phyloP scores from a whole-genome alignment of 306 rosid genomes.

The Glycyrrhiza uralensis region DNA sequence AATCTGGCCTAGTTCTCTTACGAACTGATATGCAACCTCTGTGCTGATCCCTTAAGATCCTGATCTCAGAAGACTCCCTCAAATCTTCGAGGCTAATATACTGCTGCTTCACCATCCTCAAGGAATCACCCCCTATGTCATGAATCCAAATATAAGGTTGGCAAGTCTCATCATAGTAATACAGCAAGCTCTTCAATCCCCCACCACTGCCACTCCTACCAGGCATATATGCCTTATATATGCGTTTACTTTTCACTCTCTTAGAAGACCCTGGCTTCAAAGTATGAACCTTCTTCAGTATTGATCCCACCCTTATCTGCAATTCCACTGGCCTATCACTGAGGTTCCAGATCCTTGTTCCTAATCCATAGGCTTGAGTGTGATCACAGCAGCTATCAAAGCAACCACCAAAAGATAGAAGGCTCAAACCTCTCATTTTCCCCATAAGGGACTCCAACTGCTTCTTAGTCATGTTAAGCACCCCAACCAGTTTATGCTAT shows the following conservation, averaged over 20 bases:
- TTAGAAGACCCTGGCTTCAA: constrained; percentile 86
- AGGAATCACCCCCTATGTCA: constrained; percentile 66
- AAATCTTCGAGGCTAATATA: constrained; percentile 88
- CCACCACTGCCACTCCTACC: constrained; percentile 38
- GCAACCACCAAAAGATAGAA: constrained; percentile 63
- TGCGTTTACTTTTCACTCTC: constrained; percentile 76
- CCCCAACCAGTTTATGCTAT: constrained; percentile 1
- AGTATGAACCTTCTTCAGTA: constrained; percentile 71
- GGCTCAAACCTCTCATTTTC: constrained; percentile 47
- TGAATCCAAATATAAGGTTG: constrained; percentile 94
- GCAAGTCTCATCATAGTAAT: constrained; percentile 81
- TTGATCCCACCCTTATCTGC: constrained; percentile 93
- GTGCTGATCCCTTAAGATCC: constrained; percentile 88
- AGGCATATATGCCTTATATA: constrained; percentile 85
- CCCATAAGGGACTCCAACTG: constrained; percentile 25
- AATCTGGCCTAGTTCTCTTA: constrained; percentile 73
- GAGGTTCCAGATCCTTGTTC: constrained; percentile 86
- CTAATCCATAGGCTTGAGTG: constrained; percentile 57
- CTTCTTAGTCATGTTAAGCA: constrained; percentile 33
- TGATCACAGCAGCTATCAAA: constrained; percentile 80
- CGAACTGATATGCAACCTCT: constrained; percentile 77
- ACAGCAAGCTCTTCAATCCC: constrained; percentile 75
- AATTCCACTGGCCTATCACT: constrained; percentile 82
- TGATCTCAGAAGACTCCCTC: constrained; percentile 77
- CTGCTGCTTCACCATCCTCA: constrained; percentile 96